Evolutionary conservation across 805 yeast species (phyloP).

Genomic region (Wickerhamiella siamensis): DNA sequence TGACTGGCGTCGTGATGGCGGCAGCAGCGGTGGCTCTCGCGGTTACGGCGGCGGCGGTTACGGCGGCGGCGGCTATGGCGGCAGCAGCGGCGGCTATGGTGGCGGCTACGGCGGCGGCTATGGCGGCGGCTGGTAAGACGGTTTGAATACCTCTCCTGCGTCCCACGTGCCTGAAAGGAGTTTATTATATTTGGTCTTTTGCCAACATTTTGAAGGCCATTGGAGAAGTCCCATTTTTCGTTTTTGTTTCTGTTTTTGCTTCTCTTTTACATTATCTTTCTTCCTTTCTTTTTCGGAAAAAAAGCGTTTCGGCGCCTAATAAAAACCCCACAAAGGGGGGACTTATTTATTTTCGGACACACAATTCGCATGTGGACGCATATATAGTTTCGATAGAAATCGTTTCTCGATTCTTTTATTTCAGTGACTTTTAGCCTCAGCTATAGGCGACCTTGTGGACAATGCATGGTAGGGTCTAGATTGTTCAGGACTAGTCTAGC

Average conservation of each 20-base stretch:
- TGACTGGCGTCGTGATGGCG: constrained; percentile 13
- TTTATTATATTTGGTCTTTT: background rate
- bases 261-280: background rate
- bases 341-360: background rate
- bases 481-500: too few species aligned
- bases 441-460: too few species aligned
- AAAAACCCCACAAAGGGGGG: background rate
- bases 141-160: background rate
- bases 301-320: background rate
- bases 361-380: background rate
- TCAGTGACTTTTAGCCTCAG: too few species aligned
- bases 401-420: too few species aligned
- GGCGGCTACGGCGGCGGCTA: constrained; percentile 18
- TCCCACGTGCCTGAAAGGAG: background rate
- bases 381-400: background rate
- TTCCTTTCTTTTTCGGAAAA: background rate
- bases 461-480: too few species aligned
- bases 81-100: constrained; percentile 15
- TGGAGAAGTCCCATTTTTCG: background rate
- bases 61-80: constrained; percentile 10
- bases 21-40: constrained; percentile 14
- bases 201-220: background rate
- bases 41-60: constrained; percentile 16
- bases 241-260: background rate
- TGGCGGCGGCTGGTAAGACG: constrained; percentile 19